A percentile compares a stretch with the other conserved stretches of the same genome.
Evolutionary conservation across 2,329 filamentous ascomycete species (phyloP).

Genomic region (Ophiostoma piceae): DNA sequence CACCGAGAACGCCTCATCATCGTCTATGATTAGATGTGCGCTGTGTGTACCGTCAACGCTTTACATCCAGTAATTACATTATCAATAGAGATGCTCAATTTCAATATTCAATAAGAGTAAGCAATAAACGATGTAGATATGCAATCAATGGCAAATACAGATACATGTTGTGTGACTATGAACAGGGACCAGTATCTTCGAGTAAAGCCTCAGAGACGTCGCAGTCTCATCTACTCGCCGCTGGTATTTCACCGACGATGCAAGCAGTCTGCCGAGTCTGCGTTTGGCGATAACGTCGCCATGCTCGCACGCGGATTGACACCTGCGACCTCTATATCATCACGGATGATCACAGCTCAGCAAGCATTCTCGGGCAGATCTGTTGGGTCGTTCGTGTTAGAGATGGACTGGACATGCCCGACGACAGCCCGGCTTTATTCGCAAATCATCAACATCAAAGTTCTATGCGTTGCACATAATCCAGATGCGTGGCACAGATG

Average conservation of each 20-base stretch:
- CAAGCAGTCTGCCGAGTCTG: not conserved
- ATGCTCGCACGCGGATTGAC: not conserved
- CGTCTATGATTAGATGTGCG: not conserved
- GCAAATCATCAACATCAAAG: not conserved
- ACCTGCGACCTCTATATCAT: not conserved
- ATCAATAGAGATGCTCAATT: not conserved
- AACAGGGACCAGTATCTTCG: not conserved
- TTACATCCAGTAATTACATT: not conserved
- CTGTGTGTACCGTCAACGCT: constrained; percentile 7
- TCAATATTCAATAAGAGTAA: not conserved
- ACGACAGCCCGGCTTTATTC: not conserved
- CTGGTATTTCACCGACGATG: not conserved
- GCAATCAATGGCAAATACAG: not conserved
- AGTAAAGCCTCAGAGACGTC: not conserved
- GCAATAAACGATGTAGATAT: not conserved
- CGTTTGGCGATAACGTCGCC: too few relatives aligned
- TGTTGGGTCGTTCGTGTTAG: not conserved
- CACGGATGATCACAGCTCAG: not conserved
- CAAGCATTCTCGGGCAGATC: not conserved
- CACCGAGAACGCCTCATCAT: not conserved
- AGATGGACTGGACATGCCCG: not conserved
- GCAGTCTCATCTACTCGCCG: not conserved
- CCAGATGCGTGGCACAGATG: not conserved
- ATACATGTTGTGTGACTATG: not conserved
- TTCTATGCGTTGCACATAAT: not conserved